A percentile compares a stretch with the other conserved stretches of the same genome.
These are phyloP conservation scores for Hippophae gyantsensis DNA, from an alignment of 306 rosid genomes.

Conservation along the genomic window DNA sequence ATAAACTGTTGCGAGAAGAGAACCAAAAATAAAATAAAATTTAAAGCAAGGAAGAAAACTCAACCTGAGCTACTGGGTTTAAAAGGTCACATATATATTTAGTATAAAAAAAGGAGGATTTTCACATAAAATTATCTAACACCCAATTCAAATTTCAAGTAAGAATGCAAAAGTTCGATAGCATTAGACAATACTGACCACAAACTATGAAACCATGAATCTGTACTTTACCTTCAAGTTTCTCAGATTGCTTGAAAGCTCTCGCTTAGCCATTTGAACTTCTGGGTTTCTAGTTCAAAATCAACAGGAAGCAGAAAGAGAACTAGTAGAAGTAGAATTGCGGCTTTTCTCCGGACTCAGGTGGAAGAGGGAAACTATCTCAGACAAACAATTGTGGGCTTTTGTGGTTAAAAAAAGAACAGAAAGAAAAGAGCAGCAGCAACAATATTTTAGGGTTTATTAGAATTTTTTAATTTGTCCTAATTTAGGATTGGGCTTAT, in stretches of 20 bases:
- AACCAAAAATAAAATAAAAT: neutral
- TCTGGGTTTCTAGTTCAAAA: neutral
- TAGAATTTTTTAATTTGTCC: too few species aligned
- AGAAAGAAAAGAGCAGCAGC: too few species aligned
- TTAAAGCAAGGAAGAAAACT: too few species aligned
- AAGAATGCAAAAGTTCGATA: neutral
- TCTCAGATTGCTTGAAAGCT: constrained; percentile 62
- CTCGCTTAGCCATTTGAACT: constrained; percentile 53
- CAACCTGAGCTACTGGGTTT: neutral
- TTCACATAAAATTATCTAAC: neutral
- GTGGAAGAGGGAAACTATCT: too few species aligned
- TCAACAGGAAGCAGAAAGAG: neutral
- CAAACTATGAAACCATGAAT: neutral
- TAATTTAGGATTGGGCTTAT: too few species aligned
- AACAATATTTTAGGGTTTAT: too few species aligned
- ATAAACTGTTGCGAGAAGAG: constrained; percentile 44
- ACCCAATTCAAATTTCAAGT: constrained; percentile 7
- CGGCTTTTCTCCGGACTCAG: too few species aligned
- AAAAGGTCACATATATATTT: neutral
- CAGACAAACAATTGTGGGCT: too few species aligned
- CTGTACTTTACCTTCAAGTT: constrained; percentile 59
- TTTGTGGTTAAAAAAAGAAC: too few species aligned
- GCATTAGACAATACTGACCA: neutral
- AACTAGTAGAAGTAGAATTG: too few species aligned
- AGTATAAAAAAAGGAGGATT: constrained; percentile 4